Conservation (phyloP, 2,329 filamentous ascomycete species). For the Epichloe hybrida region DNA sequence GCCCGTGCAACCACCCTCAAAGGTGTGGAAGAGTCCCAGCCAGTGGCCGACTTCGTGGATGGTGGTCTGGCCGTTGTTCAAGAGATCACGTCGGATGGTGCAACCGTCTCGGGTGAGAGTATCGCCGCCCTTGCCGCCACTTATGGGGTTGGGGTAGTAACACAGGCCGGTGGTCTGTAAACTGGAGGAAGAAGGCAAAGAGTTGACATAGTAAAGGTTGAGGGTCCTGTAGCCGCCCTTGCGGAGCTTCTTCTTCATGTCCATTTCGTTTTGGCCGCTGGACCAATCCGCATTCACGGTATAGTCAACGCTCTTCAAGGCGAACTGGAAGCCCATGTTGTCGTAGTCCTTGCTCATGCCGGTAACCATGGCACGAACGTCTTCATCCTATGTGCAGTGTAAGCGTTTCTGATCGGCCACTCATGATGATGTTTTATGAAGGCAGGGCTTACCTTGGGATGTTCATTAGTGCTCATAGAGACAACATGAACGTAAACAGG, state of each 20-base stretch:
- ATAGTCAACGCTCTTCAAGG: neutral
- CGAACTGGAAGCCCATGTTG: neutral
- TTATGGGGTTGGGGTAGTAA: too few relatives aligned
- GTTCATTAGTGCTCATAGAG: neutral
- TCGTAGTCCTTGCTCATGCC: neutral
- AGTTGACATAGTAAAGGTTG: conserved; percentile 26
- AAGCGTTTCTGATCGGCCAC: neutral
- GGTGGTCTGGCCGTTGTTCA: conserved; percentile 10
- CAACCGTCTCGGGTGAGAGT: conserved; percentile 9
- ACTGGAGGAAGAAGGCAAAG: conserved; percentile 8
- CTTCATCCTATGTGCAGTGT: neutral
- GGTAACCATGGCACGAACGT: neutral
- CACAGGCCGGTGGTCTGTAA: neutral
- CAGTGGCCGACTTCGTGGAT: conserved; percentile 31
- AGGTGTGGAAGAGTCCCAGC: conserved; percentile 30
- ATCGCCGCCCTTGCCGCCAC: conserved; percentile 15
- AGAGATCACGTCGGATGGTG: conserved; percentile 6
- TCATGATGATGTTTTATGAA: neutral
- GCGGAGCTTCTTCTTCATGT: conserved; percentile 14
- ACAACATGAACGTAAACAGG: conserved; percentile 1
- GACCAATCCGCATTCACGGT: neutral
- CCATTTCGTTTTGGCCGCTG: neutral
- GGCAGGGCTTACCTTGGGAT: neutral
- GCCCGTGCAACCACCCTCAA: conserved; percentile 21
- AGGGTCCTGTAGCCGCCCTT: conserved; percentile 24